Conservation (phyloP, 169 alveolate species). For the Plasmodium inui region DNA sequence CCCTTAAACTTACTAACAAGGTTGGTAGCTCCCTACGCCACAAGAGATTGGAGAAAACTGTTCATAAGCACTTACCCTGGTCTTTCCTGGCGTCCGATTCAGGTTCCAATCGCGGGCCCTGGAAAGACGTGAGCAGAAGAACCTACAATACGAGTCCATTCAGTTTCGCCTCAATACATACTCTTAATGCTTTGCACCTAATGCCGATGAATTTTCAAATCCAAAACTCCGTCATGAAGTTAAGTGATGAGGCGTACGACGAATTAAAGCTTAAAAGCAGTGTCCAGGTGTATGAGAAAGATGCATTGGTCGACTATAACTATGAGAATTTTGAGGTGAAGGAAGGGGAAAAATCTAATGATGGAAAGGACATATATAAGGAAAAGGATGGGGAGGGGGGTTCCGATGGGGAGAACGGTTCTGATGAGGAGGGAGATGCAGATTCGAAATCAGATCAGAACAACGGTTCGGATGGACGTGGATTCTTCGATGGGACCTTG, state of each 20-base stretch:
- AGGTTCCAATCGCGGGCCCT: background rate
- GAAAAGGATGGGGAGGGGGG: background rate
- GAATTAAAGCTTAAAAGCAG: constrained; percentile 19
- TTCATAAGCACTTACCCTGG: background rate
- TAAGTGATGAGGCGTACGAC: constrained; percentile 22
- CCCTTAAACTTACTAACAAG: background rate
- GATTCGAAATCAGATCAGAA: background rate
- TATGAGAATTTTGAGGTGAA: constrained; percentile 53
- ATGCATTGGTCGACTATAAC: constrained; percentile 9
- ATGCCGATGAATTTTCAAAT: constrained; percentile 28
- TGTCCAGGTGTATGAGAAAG: constrained; percentile 23
- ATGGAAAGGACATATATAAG: background rate
- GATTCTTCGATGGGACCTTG: background rate
- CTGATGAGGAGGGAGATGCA: background rate
- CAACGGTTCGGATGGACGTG: background rate
- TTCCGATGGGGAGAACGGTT: background rate
- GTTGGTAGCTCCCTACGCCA: background rate
- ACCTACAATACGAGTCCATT: background rate
- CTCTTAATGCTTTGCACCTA: background rate
- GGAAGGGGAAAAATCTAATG: background rate
- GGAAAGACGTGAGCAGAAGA: background rate
- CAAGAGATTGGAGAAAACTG: background rate
- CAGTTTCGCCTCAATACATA: background rate
- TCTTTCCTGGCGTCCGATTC: background rate
- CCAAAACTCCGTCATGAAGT: background rate